A percentile compares a stretch with the other conserved stretches of the same genome.
Evolutionary conservation across 2,329 filamentous ascomycete species (phyloP).

Genomic region (Samsoniella hepiali): DNA sequence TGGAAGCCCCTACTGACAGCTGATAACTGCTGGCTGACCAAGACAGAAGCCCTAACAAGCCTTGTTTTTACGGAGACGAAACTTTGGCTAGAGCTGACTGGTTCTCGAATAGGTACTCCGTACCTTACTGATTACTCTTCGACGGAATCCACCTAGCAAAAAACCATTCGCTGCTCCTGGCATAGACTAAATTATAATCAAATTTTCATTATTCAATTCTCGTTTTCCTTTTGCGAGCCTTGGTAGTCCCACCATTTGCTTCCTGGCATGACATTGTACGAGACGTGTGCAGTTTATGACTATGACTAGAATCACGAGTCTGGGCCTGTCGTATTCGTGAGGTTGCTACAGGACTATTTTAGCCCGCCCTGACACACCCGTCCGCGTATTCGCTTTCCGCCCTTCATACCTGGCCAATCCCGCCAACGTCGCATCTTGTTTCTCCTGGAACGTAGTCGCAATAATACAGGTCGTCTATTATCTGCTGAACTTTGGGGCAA

Average conservation of each 20-base stretch:
- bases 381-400: slow-evolving; percentile 10
- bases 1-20: too few species aligned
- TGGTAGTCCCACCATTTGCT: background rate
- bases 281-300: background rate
- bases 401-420: background rate
- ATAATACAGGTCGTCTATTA: background rate
- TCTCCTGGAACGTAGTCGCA: background rate
- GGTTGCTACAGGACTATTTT: background rate
- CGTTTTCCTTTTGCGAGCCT: background rate
- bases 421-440: background rate
- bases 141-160: background rate
- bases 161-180: slow-evolving; percentile 4
- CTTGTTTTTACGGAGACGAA: too few species aligned
- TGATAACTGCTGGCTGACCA: too few species aligned
- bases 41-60: too few species aligned
- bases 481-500: background rate
- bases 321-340: slow-evolving; percentile 1
- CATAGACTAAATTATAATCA: background rate
- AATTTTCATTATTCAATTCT: background rate
- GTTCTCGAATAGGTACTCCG: too few species aligned
- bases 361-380: background rate
- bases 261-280: background rate
- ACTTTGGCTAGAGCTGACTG: too few species aligned
- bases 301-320: too few species aligned
- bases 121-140: background rate